Conservation (phyloP, 169 alveolate species). For the Theileria orientalis region DNA sequence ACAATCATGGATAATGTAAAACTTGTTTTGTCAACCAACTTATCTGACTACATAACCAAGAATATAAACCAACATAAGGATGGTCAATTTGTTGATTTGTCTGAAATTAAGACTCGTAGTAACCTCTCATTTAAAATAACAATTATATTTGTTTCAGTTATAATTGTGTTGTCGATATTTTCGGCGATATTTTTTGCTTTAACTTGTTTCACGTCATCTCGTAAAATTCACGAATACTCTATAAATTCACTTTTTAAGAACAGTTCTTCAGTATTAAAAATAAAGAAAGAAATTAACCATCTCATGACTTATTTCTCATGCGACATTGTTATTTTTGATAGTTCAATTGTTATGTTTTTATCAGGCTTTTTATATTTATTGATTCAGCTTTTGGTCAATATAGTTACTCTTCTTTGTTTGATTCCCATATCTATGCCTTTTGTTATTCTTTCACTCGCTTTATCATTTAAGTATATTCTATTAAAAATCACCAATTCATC, state of each 20-base stretch:
- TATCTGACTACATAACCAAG: background rate
- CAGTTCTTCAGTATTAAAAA: background rate
- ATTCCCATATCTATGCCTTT: too few species aligned
- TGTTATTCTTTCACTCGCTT: background rate
- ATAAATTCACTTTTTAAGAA: slow-evolving; percentile 12
- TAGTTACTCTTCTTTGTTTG: slow-evolving; percentile 19
- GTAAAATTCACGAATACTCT: slow-evolving; percentile 30
- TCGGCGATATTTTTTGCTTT: too few species aligned
- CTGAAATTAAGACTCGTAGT: background rate
- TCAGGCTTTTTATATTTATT: background rate
- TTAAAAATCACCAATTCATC: slow-evolving; percentile 1
- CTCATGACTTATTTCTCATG: slow-evolving; percentile 18
- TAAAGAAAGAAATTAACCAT: slow-evolving; percentile 12
- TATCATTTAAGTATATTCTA: background rate
- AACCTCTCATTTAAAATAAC: too few species aligned
- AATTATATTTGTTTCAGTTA: too few species aligned
- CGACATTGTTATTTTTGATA: slow-evolving; percentile 28
- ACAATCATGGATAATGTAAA: too few species aligned
- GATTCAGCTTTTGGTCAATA: background rate
- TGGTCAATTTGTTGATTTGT: too few species aligned
- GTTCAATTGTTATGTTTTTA: slow-evolving; percentile 5
- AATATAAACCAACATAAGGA: too few species aligned
- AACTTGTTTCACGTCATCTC: too few species aligned
- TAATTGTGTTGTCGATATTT: too few species aligned
- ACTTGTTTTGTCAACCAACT: background rate